A percentile compares a stretch with the other conserved stretches of the same genome.
Evolutionary conservation across 306 rosid genomes (phyloP).

Genomic region (Vigna reflexopilosa): DNA sequence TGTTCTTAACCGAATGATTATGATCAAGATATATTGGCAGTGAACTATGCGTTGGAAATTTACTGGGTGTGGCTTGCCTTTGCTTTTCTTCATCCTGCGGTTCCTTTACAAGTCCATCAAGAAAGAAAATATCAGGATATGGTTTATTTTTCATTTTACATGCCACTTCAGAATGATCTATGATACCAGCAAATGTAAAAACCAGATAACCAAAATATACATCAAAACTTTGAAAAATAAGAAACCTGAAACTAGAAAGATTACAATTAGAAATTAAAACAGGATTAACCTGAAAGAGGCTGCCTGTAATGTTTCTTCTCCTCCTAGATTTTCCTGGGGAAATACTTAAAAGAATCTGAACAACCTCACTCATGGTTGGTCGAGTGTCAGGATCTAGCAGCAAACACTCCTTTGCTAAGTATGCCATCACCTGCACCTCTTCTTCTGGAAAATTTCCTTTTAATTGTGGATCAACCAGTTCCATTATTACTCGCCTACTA

Average conservation of each 20-base stretch:
- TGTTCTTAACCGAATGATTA: slow-evolving; percentile 41
- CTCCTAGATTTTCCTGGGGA: slow-evolving; percentile 81
- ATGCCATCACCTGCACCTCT: slow-evolving; percentile 95
- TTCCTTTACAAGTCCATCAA: slow-evolving; percentile 50
- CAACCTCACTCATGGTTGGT: slow-evolving; percentile 97
- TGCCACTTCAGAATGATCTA: slow-evolving; percentile 41
- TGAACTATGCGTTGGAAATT: slow-evolving; percentile 48
- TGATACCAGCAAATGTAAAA: slow-evolving; percentile 16
- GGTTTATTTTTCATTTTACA: slow-evolving; percentile 35
- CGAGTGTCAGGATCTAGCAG: slow-evolving; percentile 86
- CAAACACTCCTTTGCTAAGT: slow-evolving; percentile 95
- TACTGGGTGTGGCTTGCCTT: slow-evolving; percentile 52
- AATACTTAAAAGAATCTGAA: slow-evolving; percentile 90
- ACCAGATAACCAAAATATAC: slow-evolving; percentile 2
- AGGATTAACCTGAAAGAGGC: slow-evolving; percentile 67
- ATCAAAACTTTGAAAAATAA: slow-evolving; percentile 18
- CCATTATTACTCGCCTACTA: slow-evolving; percentile 69
- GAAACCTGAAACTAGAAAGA: slow-evolving; percentile 25
- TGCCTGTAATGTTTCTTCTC: slow-evolving; percentile 63
- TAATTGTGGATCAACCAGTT: slow-evolving; percentile 81
- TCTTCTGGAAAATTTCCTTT: slow-evolving; percentile 76
- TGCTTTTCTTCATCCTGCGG: slow-evolving; percentile 51
- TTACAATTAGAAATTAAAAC: slow-evolving; percentile 22
- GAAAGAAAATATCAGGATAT: slow-evolving; percentile 31
- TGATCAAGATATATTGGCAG: slow-evolving; percentile 51